Percentiles rank a stretch among this genome's conserved stretches.
Conservation (phyloP, 768 basidiomycete species). For the Termitomyces bulborhizus region DNA sequence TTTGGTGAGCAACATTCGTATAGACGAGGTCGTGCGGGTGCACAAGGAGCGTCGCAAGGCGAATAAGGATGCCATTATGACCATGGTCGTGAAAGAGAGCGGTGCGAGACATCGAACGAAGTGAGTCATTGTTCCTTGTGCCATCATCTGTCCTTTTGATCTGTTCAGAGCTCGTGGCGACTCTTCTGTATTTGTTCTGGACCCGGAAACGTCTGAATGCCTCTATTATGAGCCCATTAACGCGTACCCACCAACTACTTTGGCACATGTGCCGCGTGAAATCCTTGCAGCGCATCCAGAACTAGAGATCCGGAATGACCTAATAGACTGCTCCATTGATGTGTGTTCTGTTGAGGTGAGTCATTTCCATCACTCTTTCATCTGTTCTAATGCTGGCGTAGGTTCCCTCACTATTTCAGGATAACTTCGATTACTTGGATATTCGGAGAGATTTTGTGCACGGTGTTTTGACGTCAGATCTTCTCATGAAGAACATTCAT, state of each 20-base stretch:
- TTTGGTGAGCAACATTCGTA: constrained; percentile 87
- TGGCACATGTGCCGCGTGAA: constrained; percentile 71
- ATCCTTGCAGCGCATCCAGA: constrained; percentile 67
- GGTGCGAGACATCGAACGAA: constrained; percentile 68
- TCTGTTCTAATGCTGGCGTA: constrained; percentile 22
- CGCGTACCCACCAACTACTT: constrained; percentile 59
- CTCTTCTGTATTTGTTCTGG: constrained; percentile 72
- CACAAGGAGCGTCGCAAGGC: constrained; percentile 84
- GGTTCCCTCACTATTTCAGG: constrained; percentile 95
- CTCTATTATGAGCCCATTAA: constrained; percentile 78
- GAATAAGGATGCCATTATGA: constrained; percentile 95
- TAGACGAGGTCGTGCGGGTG: constrained; percentile 82
- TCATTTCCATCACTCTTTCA: not conserved
- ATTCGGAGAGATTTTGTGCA: constrained; percentile 90
- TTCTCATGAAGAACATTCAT: constrained; percentile 91
- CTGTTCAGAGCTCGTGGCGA: constrained; percentile 58
- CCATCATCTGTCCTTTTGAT: not conserved
- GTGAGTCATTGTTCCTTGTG: constrained; percentile 30
- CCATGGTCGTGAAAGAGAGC: constrained; percentile 85
- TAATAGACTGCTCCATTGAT: constrained; percentile 86
- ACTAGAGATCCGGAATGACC: constrained; percentile 82
- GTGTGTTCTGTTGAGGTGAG: constrained; percentile 89
- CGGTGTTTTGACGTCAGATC: constrained; percentile 89
- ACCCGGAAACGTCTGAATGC: constrained; percentile 71
- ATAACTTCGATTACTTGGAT: constrained; percentile 97